Percentiles rank a stretch among this genome's conserved stretches.
Conservation (phyloP, 2,329 filamentous ascomycete genomes). For the Cladosporium cucumerinum region DNA sequence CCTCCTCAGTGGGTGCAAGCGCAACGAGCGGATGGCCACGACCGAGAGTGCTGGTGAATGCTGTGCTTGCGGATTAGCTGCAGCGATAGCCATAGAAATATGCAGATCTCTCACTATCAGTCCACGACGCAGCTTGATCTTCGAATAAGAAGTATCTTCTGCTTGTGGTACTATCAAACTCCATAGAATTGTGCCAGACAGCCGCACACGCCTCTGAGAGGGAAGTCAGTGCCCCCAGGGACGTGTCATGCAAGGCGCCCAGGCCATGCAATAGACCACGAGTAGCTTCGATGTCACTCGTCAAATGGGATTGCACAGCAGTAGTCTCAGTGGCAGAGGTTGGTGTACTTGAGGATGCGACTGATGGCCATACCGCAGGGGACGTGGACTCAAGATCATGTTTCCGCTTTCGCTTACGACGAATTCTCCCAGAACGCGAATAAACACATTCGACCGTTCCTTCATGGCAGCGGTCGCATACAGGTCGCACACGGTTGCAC, state of each 20-base stretch:
- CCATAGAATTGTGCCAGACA: constrained; percentile 21
- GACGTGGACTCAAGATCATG: background rate
- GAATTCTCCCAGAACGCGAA: constrained; percentile 23
- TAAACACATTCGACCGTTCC: constrained; percentile 18
- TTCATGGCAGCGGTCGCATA: constrained; percentile 19
- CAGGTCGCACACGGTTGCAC: constrained; percentile 18
- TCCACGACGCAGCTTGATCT: constrained; percentile 16
- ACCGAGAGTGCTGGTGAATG: constrained; percentile 16
- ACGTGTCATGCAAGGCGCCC: background rate
- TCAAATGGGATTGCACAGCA: constrained; percentile 14
- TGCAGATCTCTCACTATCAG: constrained; percentile 11
- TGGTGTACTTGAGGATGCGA: background rate
- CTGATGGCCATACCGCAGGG: background rate
- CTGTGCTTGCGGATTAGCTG: constrained; percentile 1
- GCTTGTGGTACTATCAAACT: constrained; percentile 11
- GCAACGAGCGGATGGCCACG: constrained; percentile 16
- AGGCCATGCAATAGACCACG: constrained; percentile 16
- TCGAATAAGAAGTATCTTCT: constrained; percentile 22
- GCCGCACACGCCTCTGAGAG: constrained; percentile 20
- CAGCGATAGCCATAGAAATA: too few species aligned
- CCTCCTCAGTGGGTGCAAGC: constrained; percentile 10
- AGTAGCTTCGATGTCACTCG: constrained; percentile 19
- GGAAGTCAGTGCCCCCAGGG: constrained; percentile 20
- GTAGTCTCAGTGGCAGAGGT: background rate
- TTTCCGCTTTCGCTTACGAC: constrained; percentile 20